These are phyloP conservation scores for Poa pratensis DNA, from an alignment of 176 grass and related monocot genomes.

Conservation along the genomic window DNA sequence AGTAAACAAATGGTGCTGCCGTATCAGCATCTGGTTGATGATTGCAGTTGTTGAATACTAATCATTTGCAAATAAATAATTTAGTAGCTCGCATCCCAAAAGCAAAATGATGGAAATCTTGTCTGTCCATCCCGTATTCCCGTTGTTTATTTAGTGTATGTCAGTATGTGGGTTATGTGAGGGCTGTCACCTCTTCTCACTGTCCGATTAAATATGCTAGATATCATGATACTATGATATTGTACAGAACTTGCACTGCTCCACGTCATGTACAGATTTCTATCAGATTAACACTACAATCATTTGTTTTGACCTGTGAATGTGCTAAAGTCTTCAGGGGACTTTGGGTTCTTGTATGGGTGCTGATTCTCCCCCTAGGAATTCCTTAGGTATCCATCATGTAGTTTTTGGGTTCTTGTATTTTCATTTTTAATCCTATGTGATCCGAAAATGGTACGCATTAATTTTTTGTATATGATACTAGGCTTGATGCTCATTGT, in stretches of 20 bases:
- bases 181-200: constrained; percentile 38
- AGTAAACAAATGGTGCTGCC: constrained; percentile 29
- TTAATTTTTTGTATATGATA: too few species aligned
- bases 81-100: constrained; percentile 43
- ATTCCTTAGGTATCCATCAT: too few species aligned
- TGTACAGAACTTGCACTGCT: not conserved
- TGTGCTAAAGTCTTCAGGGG: too few species aligned
- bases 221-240: not conserved
- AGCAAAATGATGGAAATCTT: constrained; percentile 47
- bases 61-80: constrained; percentile 46
- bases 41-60: constrained; percentile 47
- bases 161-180: constrained; percentile 6
- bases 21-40: constrained; percentile 46
- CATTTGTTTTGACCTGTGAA: too few species aligned
- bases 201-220: constrained; percentile 16
- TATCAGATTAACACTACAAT: not conserved
- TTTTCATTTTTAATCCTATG: too few species aligned
- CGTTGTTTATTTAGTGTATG: constrained; percentile 41
- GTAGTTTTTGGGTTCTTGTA: too few species aligned
- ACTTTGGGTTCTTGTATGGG: too few species aligned
- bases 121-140: constrained; percentile 6
- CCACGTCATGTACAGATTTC: not conserved
- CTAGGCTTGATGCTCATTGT: too few species aligned
- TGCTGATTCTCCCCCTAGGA: too few species aligned
- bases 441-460: too few species aligned